Conservation (phyloP, 2,329 filamentous ascomycete genomes). For the Penicillium sp. region DNA sequence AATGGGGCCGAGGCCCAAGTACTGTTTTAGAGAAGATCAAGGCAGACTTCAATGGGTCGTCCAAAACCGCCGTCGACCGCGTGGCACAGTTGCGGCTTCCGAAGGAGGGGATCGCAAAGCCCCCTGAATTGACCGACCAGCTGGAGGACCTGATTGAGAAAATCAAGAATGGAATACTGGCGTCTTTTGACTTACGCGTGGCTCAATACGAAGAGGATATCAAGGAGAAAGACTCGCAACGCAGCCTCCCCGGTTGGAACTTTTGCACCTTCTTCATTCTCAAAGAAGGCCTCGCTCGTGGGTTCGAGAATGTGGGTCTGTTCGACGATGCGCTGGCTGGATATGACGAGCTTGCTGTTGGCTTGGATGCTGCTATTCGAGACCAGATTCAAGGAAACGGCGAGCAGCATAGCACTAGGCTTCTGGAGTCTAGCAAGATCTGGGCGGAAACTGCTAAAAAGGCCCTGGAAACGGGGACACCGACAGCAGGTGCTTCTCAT, state of each 20-base stretch:
- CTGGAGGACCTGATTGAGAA: conserved; percentile 83
- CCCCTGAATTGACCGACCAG: conserved; percentile 74
- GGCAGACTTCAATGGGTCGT: conserved; percentile 80
- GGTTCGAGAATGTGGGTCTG: conserved; percentile 92
- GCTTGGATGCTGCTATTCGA: conserved; percentile 76
- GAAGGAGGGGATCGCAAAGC: conserved; percentile 56
- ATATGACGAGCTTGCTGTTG: conserved; percentile 90
- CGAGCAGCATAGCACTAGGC: conserved; percentile 67
- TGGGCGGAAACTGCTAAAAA: conserved; percentile 60
- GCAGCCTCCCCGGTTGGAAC: conserved; percentile 90
- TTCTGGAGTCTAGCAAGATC: conserved; percentile 72
- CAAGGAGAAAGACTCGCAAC: conserved; percentile 84
- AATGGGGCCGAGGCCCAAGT: conserved; percentile 75
- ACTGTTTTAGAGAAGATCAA: conserved; percentile 87
- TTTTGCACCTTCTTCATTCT: conserved; percentile 99
- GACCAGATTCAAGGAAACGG: conserved; percentile 65
- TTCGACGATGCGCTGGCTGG: conserved; percentile 93
- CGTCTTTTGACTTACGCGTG: conserved; percentile 86
- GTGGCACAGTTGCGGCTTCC: conserved; percentile 80
- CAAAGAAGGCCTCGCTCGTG: conserved; percentile 89
- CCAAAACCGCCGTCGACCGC: conserved; percentile 71
- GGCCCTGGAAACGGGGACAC: conserved; percentile 45
- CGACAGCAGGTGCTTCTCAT: conserved; percentile 31
- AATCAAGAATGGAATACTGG: conserved; percentile 80
- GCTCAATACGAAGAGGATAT: conserved; percentile 97